A percentile compares a stretch with the other conserved stretches of the same genome.
Conservation (phyloP, 805 yeast species). For the Soucietia sequanensis region DNA sequence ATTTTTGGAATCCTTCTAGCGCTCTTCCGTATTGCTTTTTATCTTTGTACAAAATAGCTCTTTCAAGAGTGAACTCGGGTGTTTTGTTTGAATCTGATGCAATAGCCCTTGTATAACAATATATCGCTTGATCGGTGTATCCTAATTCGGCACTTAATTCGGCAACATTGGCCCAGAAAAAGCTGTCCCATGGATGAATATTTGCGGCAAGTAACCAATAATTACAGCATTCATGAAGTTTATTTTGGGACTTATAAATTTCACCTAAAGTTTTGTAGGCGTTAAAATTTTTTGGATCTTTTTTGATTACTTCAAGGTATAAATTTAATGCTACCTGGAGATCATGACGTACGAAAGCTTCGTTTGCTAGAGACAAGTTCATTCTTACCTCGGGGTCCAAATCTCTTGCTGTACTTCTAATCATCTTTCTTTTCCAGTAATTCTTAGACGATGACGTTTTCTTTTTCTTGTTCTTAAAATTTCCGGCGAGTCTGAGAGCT, state of each 20-base stretch:
- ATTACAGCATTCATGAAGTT: conserved; percentile 69
- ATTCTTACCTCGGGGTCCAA: conserved; percentile 72
- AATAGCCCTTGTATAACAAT: conserved; percentile 56
- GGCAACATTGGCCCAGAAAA: conserved; percentile 77
- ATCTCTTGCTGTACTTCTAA: conserved; percentile 37
- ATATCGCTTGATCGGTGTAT: conserved; percentile 71
- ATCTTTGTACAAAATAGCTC: conserved; percentile 67
- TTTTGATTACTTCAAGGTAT: conserved; percentile 68
- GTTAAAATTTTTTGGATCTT: conserved; percentile 73
- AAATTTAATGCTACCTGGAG: conserved; percentile 55
- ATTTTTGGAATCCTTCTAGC: conserved; percentile 63
- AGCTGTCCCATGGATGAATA: conserved; percentile 70
- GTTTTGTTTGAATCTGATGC: conserved; percentile 14
- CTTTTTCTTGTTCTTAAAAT: conserved; percentile 49
- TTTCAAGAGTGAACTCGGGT: conserved; percentile 55
- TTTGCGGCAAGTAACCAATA: conserved; percentile 84
- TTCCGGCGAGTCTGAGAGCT: conserved; percentile 66
- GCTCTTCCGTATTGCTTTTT: conserved; percentile 70
- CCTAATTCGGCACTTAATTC: conserved; percentile 63
- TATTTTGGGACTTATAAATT: conserved; percentile 67
- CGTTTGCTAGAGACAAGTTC: conserved; percentile 71
- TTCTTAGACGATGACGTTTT: background rate
- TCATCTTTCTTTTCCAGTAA: conserved; percentile 33
- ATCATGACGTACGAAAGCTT: conserved; percentile 69
- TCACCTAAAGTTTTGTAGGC: conserved; percentile 91